phyloP scores from a whole-genome alignment of 1,284 basidiomycete species.

The Sanguinoderma infundibulare region DNA sequence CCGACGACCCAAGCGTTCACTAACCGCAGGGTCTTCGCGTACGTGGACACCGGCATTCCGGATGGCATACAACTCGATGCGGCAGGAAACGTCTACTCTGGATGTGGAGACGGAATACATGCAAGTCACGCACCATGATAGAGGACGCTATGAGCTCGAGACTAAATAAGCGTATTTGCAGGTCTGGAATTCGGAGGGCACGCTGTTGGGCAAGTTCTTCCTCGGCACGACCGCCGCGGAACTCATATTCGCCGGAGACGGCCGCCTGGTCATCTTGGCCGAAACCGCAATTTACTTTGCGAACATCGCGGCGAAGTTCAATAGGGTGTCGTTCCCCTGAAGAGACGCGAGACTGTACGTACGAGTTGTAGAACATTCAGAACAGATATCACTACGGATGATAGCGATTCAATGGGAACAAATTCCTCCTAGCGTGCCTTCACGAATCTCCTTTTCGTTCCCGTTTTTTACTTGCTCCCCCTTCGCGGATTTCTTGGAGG shows the following conservation, averaged over 20 bases:
- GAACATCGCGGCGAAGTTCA: slow-evolving; percentile 49
- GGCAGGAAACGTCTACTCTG: slow-evolving; percentile 71
- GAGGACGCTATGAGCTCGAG: background rate
- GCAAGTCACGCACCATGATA: slow-evolving; percentile 36
- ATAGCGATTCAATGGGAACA: background rate
- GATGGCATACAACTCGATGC: slow-evolving; percentile 64
- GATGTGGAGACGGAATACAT: slow-evolving; percentile 75
- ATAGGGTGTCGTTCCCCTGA: slow-evolving; percentile 34
- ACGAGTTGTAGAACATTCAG: background rate
- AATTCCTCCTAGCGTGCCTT: too few relatives aligned
- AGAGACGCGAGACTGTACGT: too few relatives aligned
- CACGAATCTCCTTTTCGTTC: too few relatives aligned
- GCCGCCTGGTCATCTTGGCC: slow-evolving; percentile 67
- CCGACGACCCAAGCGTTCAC: slow-evolving; percentile 55
- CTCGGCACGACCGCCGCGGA: slow-evolving; percentile 62
- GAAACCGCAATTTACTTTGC: slow-evolving; percentile 72
- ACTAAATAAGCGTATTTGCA: slow-evolving; percentile 27
- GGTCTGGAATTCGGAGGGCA: slow-evolving; percentile 69
- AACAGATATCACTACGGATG: background rate
- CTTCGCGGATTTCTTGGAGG: slow-evolving; percentile 33
- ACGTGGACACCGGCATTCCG: slow-evolving; percentile 65
- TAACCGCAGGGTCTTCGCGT: slow-evolving; percentile 77
- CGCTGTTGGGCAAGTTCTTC: slow-evolving; percentile 78
- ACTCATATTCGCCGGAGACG: slow-evolving; percentile 68
- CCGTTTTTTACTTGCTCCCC: slow-evolving; percentile 32